phyloP scores from a whole-genome alignment of 352 stramenopile species.

The Lagenidium giganteum region DNA sequence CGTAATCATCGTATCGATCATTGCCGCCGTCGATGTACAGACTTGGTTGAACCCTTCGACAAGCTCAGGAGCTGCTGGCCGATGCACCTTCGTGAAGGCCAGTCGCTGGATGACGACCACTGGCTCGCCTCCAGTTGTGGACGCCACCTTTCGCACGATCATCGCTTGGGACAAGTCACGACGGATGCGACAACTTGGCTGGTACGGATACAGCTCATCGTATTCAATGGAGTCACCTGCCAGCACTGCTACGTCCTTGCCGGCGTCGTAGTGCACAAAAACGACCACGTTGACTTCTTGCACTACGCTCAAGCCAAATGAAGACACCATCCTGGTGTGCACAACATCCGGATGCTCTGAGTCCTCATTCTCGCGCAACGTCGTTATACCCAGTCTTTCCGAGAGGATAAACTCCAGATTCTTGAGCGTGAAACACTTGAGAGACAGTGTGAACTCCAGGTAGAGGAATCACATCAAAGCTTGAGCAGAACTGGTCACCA shows the following conservation, averaged over 20 bases:
- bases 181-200: not conserved
- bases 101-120: no score
- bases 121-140: no score
- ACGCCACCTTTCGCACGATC: no score
- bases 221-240: not conserved
- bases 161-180: no score
- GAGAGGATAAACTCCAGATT: slow-evolving; percentile 1
- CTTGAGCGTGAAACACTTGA: not conserved
- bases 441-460: not conserved
- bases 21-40: no score
- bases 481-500: no score
- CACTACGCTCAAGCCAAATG: not conserved
- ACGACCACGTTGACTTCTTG: not conserved
- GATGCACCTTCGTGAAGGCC: no score
- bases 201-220: slow-evolving; percentile 1
- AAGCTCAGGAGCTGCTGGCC: no score
- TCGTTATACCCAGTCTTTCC: not conserved
- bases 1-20: no score
- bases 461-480: not conserved
- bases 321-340: not conserved
- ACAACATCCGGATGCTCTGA: not conserved
- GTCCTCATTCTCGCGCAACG: slow-evolving; percentile 1
- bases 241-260: not conserved
- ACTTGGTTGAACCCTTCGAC: no score
- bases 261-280: no score